Base-by-base conservation (phyloP, 2,329 filamentous ascomycete species). In the Trichoderma endophyticum region DNA sequence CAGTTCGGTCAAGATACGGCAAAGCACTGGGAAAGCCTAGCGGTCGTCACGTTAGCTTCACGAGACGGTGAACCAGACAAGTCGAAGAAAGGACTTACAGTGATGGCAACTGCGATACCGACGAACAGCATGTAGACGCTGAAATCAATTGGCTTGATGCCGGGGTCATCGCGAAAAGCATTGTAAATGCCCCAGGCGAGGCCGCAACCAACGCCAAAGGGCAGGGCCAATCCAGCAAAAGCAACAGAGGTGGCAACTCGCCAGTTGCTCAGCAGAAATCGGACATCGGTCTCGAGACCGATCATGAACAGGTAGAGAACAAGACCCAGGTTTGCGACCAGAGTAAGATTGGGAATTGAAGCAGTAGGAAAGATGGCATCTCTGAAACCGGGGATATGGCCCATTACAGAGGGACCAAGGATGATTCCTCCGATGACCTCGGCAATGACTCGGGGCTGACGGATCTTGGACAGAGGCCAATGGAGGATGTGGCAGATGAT, bases 41-140 rank as follows among this genome's bases (percentile, higher is more conserved):
- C n/a, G 7, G 57, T 26, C 0, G 93, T 95, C 74, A 98, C 84
- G 75, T 98, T 98, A 80, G 95, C 4, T 34, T 34, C 28, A 34
- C 28, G 92, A 78, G 95, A 98, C 12, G 98, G 0, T 94, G 95
- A 18, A 48, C 9, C 6, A 7, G 32, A 30, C 8, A 5, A 4
- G 24, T 39, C 11, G 15, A 48, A 18, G 9, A n/a, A 18, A 7
- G 32, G n/a, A 68, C 76, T 15, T 64, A 79, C 78, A 1, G 95
- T 98, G 76, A 98, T 98, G 32, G 94, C 93, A 81, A 98, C 91
- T 0, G 95, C 95, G 68, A 97, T 95, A 81, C 95, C 95, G 75
- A 98, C 93, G 79, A 98, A 98, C 32, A 88, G 82, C 73, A 85
- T 85, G 62, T 94, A 89, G 12, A 86, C 83, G 63, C 84, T 85